These are phyloP conservation scores for Raphanus raphanistrum DNA, from an alignment of 345 rosid genomes.

Conservation along the genomic window DNA sequence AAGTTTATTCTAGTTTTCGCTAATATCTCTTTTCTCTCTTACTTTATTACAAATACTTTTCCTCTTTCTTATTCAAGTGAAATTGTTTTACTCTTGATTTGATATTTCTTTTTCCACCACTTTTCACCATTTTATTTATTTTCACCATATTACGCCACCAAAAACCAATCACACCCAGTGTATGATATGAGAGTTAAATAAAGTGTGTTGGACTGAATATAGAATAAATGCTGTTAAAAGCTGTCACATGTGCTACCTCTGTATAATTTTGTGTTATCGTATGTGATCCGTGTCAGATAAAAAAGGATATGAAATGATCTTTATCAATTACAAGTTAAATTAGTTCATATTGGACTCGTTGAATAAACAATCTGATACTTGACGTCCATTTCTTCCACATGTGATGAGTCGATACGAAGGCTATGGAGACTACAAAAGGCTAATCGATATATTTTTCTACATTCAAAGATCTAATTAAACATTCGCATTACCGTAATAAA, in stretches of 20 bases:
- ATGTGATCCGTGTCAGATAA: background rate
- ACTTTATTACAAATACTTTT: too few species aligned
- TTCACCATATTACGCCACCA: too few species aligned
- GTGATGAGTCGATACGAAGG: background rate
- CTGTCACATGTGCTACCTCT: constrained; percentile 22
- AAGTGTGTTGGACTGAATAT: background rate
- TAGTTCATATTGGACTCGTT: background rate
- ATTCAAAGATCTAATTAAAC: background rate
- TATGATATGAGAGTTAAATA: constrained; percentile 7
- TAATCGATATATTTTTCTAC: background rate
- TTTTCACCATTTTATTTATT: too few species aligned
- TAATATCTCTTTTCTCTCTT: too few species aligned
- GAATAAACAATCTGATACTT: background rate
- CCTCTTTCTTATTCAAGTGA: too few species aligned
- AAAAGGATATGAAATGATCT: background rate
- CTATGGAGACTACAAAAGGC: background rate
- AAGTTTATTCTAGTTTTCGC: too few species aligned
- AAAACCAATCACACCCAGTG: too few species aligned
- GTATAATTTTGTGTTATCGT: background rate
- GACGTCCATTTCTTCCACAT: background rate
- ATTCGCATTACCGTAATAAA: background rate
- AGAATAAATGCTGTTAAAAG: constrained; percentile 3
- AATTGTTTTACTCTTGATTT: too few species aligned
- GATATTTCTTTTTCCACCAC: too few species aligned
- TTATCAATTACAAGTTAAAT: background rate